Evolutionary conservation across 352 stramenopile genomes (phyloP).

Genomic region (Hyphochytrium catenoides): DNA sequence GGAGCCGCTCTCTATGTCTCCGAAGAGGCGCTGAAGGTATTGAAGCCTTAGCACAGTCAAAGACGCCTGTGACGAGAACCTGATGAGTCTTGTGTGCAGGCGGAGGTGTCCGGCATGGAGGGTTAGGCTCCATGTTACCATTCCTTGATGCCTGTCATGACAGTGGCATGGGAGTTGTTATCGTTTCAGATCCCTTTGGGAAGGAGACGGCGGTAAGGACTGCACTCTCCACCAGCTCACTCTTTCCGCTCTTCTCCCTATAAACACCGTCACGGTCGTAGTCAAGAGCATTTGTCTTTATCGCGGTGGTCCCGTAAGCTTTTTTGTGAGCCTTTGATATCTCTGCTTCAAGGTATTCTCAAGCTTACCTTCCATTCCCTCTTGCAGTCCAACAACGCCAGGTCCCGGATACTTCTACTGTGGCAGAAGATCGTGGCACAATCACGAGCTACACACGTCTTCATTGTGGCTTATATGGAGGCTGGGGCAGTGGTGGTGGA

Average conservation of each 20-base stretch:
- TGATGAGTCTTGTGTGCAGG: slow-evolving; percentile 7
- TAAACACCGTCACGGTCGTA: no score
- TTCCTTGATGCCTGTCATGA: slow-evolving; percentile 42
- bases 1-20: slow-evolving; percentile 28
- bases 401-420: slow-evolving; percentile 30
- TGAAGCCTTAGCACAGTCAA: not conserved
- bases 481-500: slow-evolving; percentile 26
- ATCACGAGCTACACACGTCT: slow-evolving; percentile 31
- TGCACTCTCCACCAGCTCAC: slow-evolving; percentile 22
- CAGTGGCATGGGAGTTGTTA: slow-evolving; percentile 31
- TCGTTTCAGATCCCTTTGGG: slow-evolving; percentile 37
- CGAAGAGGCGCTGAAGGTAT: slow-evolving; percentile 24
- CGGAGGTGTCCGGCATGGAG: slow-evolving; percentile 39
- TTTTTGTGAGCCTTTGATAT: slow-evolving; percentile 2
- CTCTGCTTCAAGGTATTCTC: slow-evolving; percentile 1
- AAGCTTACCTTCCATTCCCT: slow-evolving; percentile 1
- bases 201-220: slow-evolving; percentile 19
- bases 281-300: no score
- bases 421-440: slow-evolving; percentile 38
- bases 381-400: slow-evolving; percentile 21
- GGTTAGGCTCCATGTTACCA: slow-evolving; percentile 38
- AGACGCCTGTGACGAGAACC: not conserved
- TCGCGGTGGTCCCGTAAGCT: no score
- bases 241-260: not conserved
- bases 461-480: slow-evolving; percentile 30